Conservation (phyloP, 2,329 filamentous ascomycete species). For the Mycosphaerella sp. region DNA sequence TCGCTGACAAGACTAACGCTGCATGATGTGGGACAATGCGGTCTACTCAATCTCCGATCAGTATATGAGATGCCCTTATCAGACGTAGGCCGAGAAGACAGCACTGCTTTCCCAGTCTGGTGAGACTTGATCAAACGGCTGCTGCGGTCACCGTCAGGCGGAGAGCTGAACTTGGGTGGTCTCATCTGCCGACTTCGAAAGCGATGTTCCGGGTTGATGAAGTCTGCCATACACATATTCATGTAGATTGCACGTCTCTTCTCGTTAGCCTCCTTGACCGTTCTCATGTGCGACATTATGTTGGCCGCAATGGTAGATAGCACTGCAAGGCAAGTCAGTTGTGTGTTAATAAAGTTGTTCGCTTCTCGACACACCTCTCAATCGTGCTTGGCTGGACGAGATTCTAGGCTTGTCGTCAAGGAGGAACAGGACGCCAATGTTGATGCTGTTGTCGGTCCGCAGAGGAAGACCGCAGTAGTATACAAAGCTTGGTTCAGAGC, state of each 20-base stretch:
- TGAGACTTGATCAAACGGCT: not conserved
- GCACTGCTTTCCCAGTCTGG: not conserved
- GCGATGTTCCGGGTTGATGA: slow-evolving; percentile 21
- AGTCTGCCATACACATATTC: slow-evolving; percentile 27
- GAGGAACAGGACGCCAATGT: slow-evolving; percentile 55
- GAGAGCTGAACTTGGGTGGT: not conserved
- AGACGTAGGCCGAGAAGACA: not conserved
- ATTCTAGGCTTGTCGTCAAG: slow-evolving; percentile 53
- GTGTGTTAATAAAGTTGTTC: not conserved
- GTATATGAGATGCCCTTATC: no score
- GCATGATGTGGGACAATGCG: no score
- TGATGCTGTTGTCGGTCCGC: slow-evolving; percentile 32
- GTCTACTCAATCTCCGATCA: no score
- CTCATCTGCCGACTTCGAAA: slow-evolving; percentile 18
- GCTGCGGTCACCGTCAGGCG: not conserved
- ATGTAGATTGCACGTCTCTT: slow-evolving; percentile 24
- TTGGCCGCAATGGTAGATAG: slow-evolving; percentile 44
- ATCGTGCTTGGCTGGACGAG: slow-evolving; percentile 12
- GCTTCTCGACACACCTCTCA: slow-evolving; percentile 12
- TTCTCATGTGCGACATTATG: slow-evolving; percentile 33
- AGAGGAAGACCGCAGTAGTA: slow-evolving; percentile 35
- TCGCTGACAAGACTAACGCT: no score
- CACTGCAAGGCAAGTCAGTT: slow-evolving; percentile 12
- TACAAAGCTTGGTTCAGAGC: slow-evolving; percentile 28
- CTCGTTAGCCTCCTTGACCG: slow-evolving; percentile 33